phyloP scores from a whole-genome alignment of 2,329 filamentous ascomycete species.

The Capronia coronata region DNA sequence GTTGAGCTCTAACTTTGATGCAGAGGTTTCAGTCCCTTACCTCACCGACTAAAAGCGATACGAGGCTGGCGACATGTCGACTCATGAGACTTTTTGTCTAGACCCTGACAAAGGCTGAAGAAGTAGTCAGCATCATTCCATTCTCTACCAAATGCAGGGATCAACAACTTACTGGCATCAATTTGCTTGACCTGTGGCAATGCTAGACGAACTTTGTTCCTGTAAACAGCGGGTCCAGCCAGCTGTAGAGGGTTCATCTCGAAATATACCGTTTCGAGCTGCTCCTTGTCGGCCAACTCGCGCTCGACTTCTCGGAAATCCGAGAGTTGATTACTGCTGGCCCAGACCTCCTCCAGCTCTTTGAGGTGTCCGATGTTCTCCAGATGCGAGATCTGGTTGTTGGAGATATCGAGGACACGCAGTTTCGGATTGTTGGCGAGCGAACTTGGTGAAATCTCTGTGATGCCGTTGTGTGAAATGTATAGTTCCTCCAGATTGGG shows the following conservation, averaged over 20 bases:
- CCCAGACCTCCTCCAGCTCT: constrained; percentile 86
- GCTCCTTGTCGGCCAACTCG: constrained; percentile 68
- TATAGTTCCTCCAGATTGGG: constrained; percentile 84
- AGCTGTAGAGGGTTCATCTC: constrained; percentile 88
- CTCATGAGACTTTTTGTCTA: no score
- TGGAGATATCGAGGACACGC: constrained; percentile 77
- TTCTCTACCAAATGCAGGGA: no score
- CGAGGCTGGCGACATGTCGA: no score
- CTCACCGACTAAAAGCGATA: no score
- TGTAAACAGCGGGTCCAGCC: constrained; percentile 71
- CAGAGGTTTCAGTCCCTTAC: no score
- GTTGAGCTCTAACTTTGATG: no score
- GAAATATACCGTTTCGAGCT: constrained; percentile 86
- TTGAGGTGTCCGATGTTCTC: constrained; percentile 62
- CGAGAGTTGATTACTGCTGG: constrained; percentile 73
- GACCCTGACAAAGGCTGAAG: constrained; percentile 21
- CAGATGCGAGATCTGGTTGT: constrained; percentile 74
- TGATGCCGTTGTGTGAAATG: constrained; percentile 88
- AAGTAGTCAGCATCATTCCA: constrained; percentile 28
- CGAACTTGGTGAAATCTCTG: constrained; percentile 57
- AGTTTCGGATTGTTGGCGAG: constrained; percentile 62
- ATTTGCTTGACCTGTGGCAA: constrained; percentile 87
- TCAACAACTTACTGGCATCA: constrained; percentile 88
- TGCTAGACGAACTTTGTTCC: constrained; percentile 85
- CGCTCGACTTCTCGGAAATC: constrained; percentile 77